Conservation (phyloP, 179 eudicot species). For the Beta lomatogona region DNA sequence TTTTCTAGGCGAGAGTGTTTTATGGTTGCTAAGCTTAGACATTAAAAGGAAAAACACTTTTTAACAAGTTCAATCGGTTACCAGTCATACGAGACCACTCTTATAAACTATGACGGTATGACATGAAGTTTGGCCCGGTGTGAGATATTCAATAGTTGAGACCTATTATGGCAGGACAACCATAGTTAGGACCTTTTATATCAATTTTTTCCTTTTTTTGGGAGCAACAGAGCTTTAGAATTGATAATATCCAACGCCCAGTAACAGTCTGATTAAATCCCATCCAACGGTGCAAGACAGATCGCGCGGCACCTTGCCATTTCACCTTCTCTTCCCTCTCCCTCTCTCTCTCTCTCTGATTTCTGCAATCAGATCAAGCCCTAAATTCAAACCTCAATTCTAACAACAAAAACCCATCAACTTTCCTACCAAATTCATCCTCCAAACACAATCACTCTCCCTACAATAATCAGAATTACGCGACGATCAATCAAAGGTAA, state of each 20-base stretch:
- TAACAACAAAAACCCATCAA: not conserved
- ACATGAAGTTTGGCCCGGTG: no score
- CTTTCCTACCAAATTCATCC: not conserved
- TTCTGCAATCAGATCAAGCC: slow-evolving; percentile 14
- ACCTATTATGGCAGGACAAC: no score
- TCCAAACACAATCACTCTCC: not conserved
- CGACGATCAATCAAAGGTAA: not conserved
- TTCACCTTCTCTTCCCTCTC: not conserved
- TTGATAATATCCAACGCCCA: not conserved
- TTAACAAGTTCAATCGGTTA: no score
- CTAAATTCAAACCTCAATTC: not conserved
- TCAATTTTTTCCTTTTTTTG: no score
- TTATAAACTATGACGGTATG: no score
- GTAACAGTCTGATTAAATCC: slow-evolving; percentile 8
- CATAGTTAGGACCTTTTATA: no score
- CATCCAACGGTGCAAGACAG: slow-evolving; percentile 24
- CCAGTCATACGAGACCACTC: no score
- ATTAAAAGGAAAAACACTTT: no score
- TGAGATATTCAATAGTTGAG: no score
- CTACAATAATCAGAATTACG: not conserved
- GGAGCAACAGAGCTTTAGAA: no score
- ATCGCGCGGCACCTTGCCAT: slow-evolving; percentile 13
- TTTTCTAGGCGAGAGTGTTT: no score
- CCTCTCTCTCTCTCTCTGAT: not conserved
- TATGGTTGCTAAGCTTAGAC: no score